Percentiles rank a stretch among this genome's conserved stretches.
These are phyloP conservation scores for Ophiostoma quercus DNA, from an alignment of 2,329 filamentous ascomycete genomes.

Conservation along the genomic window DNA sequence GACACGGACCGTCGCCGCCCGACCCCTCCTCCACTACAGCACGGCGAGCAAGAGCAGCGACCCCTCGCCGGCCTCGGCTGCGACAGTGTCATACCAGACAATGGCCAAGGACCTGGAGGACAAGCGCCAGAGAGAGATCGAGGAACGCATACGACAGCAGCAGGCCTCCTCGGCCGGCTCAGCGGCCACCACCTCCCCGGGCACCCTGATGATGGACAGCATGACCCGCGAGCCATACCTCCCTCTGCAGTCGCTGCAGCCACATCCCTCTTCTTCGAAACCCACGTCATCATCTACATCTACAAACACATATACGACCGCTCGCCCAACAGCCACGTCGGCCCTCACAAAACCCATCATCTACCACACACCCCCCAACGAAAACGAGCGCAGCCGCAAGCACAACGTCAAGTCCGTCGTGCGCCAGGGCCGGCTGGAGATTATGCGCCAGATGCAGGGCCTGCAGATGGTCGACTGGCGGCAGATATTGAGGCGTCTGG, in stretches of 20 bases:
- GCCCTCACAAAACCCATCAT: slow-evolving; percentile 32
- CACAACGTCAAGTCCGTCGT: slow-evolving; percentile 30
- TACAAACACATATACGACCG: background rate
- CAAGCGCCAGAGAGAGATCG: background rate
- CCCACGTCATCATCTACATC: background rate
- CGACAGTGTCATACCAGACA: slow-evolving; percentile 14
- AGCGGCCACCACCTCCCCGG: slow-evolving; percentile 18
- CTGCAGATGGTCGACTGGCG: slow-evolving; percentile 39
- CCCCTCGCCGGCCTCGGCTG: background rate
- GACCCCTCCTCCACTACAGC: slow-evolving; percentile 14
- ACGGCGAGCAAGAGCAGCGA: slow-evolving; percentile 2
- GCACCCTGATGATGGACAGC: slow-evolving; percentile 28
- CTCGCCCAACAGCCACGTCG: slow-evolving; percentile 24
- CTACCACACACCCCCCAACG: slow-evolving; percentile 27
- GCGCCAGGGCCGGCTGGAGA: slow-evolving; percentile 38
- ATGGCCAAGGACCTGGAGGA: slow-evolving; percentile 20
- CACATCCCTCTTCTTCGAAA: background rate
- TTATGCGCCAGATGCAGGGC: slow-evolving; percentile 33
- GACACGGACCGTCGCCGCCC: background rate
- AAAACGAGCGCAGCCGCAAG: slow-evolving; percentile 28
- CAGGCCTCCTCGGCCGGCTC: background rate
- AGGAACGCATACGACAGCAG: slow-evolving; percentile 7
- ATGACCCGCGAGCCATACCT: slow-evolving; percentile 28
- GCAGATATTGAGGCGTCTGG: slow-evolving; percentile 38
- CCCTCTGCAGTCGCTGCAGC: slow-evolving; percentile 13